A percentile compares a stretch with the other conserved stretches of the same genome.
Conservation (phyloP, 805 yeast species). For the Saccharomycodes ludwigii region DNA sequence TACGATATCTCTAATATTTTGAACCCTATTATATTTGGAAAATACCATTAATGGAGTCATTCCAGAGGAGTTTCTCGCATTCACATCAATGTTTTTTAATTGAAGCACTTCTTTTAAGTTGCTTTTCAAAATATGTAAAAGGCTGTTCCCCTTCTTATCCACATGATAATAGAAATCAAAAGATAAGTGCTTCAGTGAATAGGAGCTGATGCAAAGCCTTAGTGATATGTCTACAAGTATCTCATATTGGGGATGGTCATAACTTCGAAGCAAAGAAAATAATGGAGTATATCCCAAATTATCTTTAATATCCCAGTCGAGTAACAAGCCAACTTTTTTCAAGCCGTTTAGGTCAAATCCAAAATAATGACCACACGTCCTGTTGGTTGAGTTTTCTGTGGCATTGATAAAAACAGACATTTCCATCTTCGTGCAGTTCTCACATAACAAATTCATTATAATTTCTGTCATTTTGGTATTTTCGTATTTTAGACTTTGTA, state of each 20-base stretch:
- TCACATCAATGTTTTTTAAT: slow-evolving; percentile 34
- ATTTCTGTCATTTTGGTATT: slow-evolving; percentile 33
- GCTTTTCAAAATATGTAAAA: slow-evolving; percentile 58
- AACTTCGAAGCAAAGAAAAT: slow-evolving; percentile 61
- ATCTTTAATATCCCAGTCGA: slow-evolving; percentile 65
- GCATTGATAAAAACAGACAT: slow-evolving; percentile 34
- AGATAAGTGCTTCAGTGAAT: slow-evolving; percentile 14
- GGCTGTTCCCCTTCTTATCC: slow-evolving; percentile 62
- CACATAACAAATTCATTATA: slow-evolving; percentile 31
- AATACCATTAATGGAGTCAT: slow-evolving; percentile 63
- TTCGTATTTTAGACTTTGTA: slow-evolving; percentile 48
- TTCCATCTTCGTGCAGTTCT: slow-evolving; percentile 34
- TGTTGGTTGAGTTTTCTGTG: slow-evolving; percentile 34
- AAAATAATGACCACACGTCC: slow-evolving; percentile 66
- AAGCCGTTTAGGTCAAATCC: slow-evolving; percentile 45
- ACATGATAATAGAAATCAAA: slow-evolving; percentile 49
- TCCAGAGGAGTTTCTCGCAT: slow-evolving; percentile 43
- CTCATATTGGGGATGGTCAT: slow-evolving; percentile 60
- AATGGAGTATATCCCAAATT: slow-evolving; percentile 64
- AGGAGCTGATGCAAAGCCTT: slow-evolving; percentile 32
- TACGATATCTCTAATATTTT: slow-evolving; percentile 42
- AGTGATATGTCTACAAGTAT: slow-evolving; percentile 36
- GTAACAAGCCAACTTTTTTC: slow-evolving; percentile 37
- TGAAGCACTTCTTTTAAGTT: slow-evolving; percentile 22
- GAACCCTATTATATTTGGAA: slow-evolving; percentile 54